phyloP scores from a whole-genome alignment of 2,329 filamentous ascomycete genomes.

The Xylaria sp. region DNA sequence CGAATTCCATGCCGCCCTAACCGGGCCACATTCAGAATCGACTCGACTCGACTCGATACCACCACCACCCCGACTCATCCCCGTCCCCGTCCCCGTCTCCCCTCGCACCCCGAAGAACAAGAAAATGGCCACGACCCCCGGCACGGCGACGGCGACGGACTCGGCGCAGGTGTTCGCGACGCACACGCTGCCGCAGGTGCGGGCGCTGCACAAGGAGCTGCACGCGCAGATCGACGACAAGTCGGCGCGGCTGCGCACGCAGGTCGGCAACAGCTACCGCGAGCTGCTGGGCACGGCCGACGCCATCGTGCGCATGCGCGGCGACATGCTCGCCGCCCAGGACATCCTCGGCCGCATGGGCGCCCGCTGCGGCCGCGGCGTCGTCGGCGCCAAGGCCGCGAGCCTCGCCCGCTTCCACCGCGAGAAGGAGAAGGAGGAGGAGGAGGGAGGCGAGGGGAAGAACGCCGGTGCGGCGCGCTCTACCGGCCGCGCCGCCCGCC shows the following conservation, averaged over 20 bases:
- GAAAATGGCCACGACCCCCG: constrained; percentile 45
- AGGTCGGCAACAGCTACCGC: constrained; percentile 74
- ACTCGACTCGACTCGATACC: too few relatives aligned
- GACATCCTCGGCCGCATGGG: constrained; percentile 72
- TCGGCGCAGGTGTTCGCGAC: constrained; percentile 58
- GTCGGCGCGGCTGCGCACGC: constrained; percentile 61
- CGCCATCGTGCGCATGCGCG: constrained; percentile 88
- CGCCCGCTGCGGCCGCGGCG: constrained; percentile 72
- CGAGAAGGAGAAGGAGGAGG: too few relatives aligned
- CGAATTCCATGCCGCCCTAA: not conserved
- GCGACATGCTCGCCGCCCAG: constrained; percentile 75
- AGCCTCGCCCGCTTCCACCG: constrained; percentile 55
- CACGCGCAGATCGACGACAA: constrained; percentile 65
- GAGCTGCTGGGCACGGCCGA: constrained; percentile 91
- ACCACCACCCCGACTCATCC: not conserved
- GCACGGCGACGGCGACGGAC: constrained; percentile 52
- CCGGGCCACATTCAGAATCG: too few relatives aligned
- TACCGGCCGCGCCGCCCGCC: constrained; percentile 43
- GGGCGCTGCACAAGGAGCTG: constrained; percentile 62
- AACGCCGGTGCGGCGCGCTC: constrained; percentile 25
- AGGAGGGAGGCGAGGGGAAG: too few relatives aligned
- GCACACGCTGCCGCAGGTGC: constrained; percentile 65
- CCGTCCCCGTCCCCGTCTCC: not conserved
- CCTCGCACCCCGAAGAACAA: too few relatives aligned
- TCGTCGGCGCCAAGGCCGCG: constrained; percentile 67